These are phyloP conservation scores for Fusarium albidum DNA, from an alignment of 2,329 filamentous ascomycete species.

Conservation along the genomic window DNA sequence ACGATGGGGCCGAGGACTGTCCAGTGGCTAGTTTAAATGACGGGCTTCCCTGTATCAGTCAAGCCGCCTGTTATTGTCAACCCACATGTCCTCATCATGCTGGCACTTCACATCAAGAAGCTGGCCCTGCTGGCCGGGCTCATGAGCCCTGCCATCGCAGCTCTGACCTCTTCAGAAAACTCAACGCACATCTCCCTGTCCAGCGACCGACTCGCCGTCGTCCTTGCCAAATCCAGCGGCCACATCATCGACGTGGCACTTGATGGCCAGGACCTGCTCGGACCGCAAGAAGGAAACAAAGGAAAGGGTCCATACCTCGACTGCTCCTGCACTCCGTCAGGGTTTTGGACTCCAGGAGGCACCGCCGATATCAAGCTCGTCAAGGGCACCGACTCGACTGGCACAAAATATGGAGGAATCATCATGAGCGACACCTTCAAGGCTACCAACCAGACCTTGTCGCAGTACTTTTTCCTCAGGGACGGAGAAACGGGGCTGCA, in stretches of 20 bases:
- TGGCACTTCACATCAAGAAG: not conserved
- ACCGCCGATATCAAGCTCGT: constrained; percentile 54
- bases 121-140: constrained; percentile 12
- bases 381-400: constrained; percentile 53
- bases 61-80: too few species aligned
- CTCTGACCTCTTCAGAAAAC: constrained; percentile 21
- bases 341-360: constrained; percentile 64
- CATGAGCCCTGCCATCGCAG: not conserved
- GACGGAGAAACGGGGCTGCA: constrained; percentile 69
- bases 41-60: too few species aligned
- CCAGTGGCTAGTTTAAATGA: too few species aligned
- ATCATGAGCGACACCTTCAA: constrained; percentile 66
- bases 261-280: constrained; percentile 57
- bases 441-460: constrained; percentile 63
- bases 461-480: constrained; percentile 70
- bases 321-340: constrained; percentile 66
- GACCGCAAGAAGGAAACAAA: constrained; percentile 40
- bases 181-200: constrained; percentile 29
- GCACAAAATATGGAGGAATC: constrained; percentile 62
- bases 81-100: constrained; percentile 3
- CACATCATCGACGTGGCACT: constrained; percentile 28
- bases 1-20: too few species aligned
- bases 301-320: constrained; percentile 67
- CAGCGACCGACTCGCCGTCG: constrained; percentile 23
- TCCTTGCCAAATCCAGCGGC: constrained; percentile 21